These are phyloP conservation scores for Hippophae tibetana DNA, from an alignment of 306 rosid species.

Conservation along the genomic window DNA sequence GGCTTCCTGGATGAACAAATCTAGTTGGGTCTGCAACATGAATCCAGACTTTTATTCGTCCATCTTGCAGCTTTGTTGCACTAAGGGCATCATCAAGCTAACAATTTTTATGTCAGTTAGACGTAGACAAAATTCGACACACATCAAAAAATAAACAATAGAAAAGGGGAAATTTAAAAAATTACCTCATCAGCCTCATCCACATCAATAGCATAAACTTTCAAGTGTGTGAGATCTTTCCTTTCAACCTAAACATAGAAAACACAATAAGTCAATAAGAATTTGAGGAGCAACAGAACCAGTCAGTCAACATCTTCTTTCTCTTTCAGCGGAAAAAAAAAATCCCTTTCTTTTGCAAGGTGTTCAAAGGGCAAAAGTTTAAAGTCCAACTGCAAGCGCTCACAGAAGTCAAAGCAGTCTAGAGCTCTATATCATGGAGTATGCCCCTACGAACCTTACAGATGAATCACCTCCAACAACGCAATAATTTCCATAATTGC, in stretches of 20 bases:
- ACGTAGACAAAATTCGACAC: background rate
- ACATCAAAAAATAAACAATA: background rate
- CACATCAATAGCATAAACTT: constrained; percentile 98
- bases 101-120: constrained; percentile 19
- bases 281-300: background rate
- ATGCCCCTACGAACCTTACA: background rate
- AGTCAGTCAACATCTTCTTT: background rate
- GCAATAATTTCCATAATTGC: background rate
- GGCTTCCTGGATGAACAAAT: constrained; percentile 89
- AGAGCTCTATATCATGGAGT: background rate
- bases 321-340: too few species aligned
- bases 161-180: background rate
- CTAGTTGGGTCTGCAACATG: constrained; percentile 95
- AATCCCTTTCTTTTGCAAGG: background rate
- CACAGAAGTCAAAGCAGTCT: background rate
- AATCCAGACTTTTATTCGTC: constrained; percentile 79
- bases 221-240: constrained; percentile 79
- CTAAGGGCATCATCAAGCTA: constrained; percentile 98
- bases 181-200: constrained; percentile 98
- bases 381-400: background rate
- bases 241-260: constrained; percentile 43
- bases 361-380: constrained; percentile 3
- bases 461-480: background rate
- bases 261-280: constrained; percentile 18
- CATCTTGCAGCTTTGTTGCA: constrained; percentile 83